Evolutionary conservation across 2,329 filamentous ascomycete species (phyloP).

Genomic region (Penicillium hesseltinei): DNA sequence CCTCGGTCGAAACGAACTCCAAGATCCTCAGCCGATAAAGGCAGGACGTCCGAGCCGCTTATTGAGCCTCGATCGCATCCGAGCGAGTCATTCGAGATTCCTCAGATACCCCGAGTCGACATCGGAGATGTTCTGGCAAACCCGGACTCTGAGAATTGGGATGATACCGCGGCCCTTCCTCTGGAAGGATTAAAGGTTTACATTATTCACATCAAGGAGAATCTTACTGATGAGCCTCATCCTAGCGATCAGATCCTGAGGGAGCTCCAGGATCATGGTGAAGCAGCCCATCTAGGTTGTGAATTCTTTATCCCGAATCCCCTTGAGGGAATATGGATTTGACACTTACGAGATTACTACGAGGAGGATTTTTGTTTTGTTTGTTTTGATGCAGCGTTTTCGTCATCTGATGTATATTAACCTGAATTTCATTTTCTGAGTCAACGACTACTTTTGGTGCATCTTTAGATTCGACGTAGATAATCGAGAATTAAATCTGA

Average conservation of each 20-base stretch:
- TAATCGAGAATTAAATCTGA: too few species aligned
- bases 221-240: slow-evolving; percentile 66
- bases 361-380: neutral
- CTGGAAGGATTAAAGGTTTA: slow-evolving; percentile 75
- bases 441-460: neutral
- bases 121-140: slow-evolving; percentile 1
- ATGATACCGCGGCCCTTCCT: slow-evolving; percentile 40
- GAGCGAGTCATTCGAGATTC: neutral
- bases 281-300: slow-evolving; percentile 67
- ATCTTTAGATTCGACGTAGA: neutral
- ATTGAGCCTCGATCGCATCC: neutral
- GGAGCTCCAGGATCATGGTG: slow-evolving; percentile 67
- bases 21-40: slow-evolving; percentile 9
- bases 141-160: slow-evolving; percentile 20
- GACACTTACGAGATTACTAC: neutral
- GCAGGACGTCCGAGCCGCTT: neutral
- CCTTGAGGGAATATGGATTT: slow-evolving; percentile 57
- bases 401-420: neutral
- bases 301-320: slow-evolving; percentile 70
- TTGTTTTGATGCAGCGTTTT: neutral
- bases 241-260: slow-evolving; percentile 66
- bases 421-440: neutral
- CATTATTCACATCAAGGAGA: slow-evolving; percentile 93
- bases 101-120: neutral
- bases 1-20: slow-evolving; percentile 26